These are phyloP conservation scores for Agrocybe pediades DNA, from an alignment of 768 basidiomycete species.

Conservation along the genomic window DNA sequence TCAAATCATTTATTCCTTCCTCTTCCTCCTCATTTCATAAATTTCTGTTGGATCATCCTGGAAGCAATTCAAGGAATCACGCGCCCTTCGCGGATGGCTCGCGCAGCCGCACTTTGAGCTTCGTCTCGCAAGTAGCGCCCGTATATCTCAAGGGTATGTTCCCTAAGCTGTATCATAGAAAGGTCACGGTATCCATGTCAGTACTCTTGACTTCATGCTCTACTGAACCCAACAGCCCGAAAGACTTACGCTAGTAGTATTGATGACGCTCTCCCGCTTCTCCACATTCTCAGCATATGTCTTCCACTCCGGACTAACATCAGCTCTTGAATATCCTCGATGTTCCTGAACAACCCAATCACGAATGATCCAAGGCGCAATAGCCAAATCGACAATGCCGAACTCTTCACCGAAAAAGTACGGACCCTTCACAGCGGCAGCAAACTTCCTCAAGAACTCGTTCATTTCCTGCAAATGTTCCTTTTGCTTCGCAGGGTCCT, in stretches of 20 bases:
- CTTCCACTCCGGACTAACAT: constrained; percentile 45
- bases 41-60: neutral
- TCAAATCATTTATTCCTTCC: neutral
- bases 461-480: constrained; percentile 29
- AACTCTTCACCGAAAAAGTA: constrained; percentile 60
- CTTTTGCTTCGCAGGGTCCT: constrained; percentile 29
- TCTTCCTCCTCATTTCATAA: neutral
- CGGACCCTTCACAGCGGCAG: constrained; percentile 41
- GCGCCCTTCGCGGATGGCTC: constrained; percentile 48
- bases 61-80: constrained; percentile 33
- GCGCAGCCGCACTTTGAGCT: constrained; percentile 54
- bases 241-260: constrained; percentile 41
- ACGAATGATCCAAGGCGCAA: constrained; percentile 55
- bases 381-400: constrained; percentile 51
- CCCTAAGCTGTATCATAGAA: constrained; percentile 18
- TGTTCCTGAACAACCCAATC: constrained; percentile 52
- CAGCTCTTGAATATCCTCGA: constrained; percentile 45
- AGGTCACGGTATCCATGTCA: neutral
- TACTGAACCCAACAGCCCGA: neutral
- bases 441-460: constrained; percentile 31
- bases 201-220: too few species aligned
- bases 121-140: constrained; percentile 59
- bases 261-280: constrained; percentile 45
- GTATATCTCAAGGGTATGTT: constrained; percentile 50
- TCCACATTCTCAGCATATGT: constrained; percentile 43